Conservation (phyloP, 345 rosid genomes). For the Rhodomyrtus tomentosa region DNA sequence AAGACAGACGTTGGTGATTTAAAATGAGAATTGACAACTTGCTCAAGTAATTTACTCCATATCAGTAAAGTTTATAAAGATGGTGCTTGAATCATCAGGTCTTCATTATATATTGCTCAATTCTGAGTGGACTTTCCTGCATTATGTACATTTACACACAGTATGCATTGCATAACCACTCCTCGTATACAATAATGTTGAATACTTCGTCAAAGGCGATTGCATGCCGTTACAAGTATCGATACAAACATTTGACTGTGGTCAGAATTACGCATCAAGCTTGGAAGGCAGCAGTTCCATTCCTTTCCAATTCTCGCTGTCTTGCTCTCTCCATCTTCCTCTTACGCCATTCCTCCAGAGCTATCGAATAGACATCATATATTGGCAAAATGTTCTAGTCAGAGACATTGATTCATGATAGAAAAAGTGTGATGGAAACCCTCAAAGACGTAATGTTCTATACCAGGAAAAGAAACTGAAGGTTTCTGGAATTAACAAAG, state of each 20-base stretch:
- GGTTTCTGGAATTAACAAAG: background rate
- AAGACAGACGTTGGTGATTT: background rate
- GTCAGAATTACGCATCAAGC: background rate
- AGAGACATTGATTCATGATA: background rate
- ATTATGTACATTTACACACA: background rate
- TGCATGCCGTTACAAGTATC: background rate
- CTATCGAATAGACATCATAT: slow-evolving; percentile 13
- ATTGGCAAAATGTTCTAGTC: background rate
- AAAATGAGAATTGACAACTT: background rate
- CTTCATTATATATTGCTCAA: background rate
- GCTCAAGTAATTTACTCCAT: background rate
- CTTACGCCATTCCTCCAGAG: slow-evolving; percentile 87
- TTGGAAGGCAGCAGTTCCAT: slow-evolving; percentile 22
- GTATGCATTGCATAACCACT: background rate
- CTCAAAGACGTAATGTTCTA: background rate
- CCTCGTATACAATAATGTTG: background rate
- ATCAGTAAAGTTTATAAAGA: background rate
- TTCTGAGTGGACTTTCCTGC: background rate
- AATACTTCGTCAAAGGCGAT: background rate
- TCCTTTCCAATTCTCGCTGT: slow-evolving; percentile 51
- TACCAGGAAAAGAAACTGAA: background rate
- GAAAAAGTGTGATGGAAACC: background rate
- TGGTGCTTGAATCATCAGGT: background rate
- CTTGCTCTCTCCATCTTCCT: slow-evolving; percentile 85
- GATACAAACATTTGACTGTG: background rate